Conservation (phyloP, 106 monocot species). For the Allium sativum region DNA sequence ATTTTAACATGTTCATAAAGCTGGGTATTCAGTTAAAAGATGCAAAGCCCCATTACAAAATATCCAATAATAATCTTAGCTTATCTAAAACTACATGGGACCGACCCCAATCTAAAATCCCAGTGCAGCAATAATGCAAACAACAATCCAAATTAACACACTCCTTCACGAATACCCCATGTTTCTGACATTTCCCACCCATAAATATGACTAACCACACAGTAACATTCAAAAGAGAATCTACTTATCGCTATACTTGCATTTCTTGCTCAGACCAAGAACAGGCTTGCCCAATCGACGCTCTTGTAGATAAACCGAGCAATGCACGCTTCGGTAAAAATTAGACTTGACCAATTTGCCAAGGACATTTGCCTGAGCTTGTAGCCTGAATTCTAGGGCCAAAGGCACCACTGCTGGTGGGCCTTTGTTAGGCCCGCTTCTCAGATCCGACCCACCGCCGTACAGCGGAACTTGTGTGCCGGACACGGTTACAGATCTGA, state of each 20-base stretch:
- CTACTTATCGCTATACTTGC: constrained; percentile 27
- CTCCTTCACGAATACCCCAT: background rate
- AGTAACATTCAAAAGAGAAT: constrained; percentile 1
- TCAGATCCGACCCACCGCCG: constrained; percentile 59
- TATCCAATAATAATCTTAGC: too few species aligned
- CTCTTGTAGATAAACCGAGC: constrained; percentile 42
- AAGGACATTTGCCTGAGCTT: constrained; percentile 56
- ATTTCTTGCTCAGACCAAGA: constrained; percentile 13
- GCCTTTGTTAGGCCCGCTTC: constrained; percentile 32
- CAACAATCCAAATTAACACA: background rate
- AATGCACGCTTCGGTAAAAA: constrained; percentile 71
- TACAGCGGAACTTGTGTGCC: constrained; percentile 64
- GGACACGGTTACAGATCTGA: constrained; percentile 27
- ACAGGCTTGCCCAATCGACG: constrained; percentile 35
- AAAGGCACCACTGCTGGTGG: constrained; percentile 40
- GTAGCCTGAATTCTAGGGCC: constrained; percentile 45
- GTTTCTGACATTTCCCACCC: background rate
- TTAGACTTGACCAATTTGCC: constrained; percentile 69
- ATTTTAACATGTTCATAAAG: too few species aligned
- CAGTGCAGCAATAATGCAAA: background rate
- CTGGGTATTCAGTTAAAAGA: too few species aligned
- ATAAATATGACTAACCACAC: constrained; percentile 5
- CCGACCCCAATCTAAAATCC: too few species aligned
- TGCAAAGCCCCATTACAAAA: too few species aligned
- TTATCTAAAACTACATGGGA: too few species aligned